Conservation (phyloP, 108 stramenopile genomes). For the Epipyxis sp. region DNA sequence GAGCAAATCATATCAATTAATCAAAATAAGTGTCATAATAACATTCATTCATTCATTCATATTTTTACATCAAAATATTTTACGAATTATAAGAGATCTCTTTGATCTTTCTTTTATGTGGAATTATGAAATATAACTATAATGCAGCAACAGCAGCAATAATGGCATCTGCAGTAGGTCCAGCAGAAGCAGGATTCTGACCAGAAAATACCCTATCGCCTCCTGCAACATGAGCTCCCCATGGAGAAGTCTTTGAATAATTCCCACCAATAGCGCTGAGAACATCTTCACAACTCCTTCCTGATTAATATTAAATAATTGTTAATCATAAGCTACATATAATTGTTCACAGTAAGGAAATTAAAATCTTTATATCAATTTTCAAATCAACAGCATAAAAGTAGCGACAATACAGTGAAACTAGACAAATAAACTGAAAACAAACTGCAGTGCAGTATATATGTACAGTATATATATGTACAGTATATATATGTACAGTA, state of each 20-base stretch:
- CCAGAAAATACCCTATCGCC: slow-evolving; percentile 46
- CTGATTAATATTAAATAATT: slow-evolving; percentile 43
- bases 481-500: too few species aligned
- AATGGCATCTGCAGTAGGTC: slow-evolving; percentile 37
- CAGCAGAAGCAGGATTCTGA: slow-evolving; percentile 51
- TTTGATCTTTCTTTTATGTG: too few species aligned
- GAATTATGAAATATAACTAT: too few species aligned
- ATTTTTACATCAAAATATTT: too few species aligned
- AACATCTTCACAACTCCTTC: slow-evolving; percentile 41
- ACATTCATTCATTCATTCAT: too few species aligned
- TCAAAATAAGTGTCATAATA: too few species aligned
- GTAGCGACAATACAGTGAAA: too few species aligned
- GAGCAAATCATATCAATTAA: too few species aligned
- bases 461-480: too few species aligned
- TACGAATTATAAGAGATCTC: too few species aligned
- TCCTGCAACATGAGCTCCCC: slow-evolving; percentile 37
- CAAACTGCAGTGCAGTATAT: background rate
- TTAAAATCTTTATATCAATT: background rate
- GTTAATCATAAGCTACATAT: background rate
- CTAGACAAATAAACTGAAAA: too few species aligned
- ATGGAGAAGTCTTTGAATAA: slow-evolving; percentile 42
- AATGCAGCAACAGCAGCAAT: slow-evolving; percentile 37
- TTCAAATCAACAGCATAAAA: too few species aligned
- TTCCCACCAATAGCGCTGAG: slow-evolving; percentile 39
- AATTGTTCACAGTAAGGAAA: background rate